Evolutionary conservation across 371 early-diverging fungal species (phyloP), one percentile per base, ranked within the genome.

Genomic region (Mortierella sp.): DNA sequence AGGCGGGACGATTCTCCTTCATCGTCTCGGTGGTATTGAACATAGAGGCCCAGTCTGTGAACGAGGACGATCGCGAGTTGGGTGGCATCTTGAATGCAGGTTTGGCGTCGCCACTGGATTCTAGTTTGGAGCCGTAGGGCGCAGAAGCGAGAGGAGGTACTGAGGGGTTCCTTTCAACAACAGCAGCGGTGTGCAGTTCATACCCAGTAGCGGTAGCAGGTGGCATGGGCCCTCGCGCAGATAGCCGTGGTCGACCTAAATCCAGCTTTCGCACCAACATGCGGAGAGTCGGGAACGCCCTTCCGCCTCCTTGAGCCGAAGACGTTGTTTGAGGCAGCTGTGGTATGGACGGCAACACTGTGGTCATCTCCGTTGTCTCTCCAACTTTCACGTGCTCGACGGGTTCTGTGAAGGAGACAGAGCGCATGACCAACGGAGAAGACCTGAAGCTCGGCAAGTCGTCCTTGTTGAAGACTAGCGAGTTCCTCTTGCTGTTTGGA

Each of bases 351-450:
- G 42, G 34, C 24, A 15, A 2, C 15, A 32, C 15, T 41, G 23
- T 24, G 30, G 44, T 44, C 15, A 34, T 15, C 7, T 28, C 31
- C 6, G 30, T 15, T 17, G 48, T 11, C 8, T 34, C 31, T 12
- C 46, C 30, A 6, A 26, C 17, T 14, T 42, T 11, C 30, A 30
- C 19, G 5, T 26, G 8, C 11, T 60, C 56, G 2, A 23, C 11
- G 19, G 72, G 57, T 14, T 72, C 73, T 3, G 48, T 62, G 31
- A 72, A 72, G 12, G 67, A 62, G 19, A 72, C 73, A 9, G 68
- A 28, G 14, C 68, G 67, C 55, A 67, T 48, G 21, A 68, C 73
- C 48, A 67, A 46, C 8, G 73, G 59, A 1, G 56, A 63, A 1
- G 63, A 17, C 9, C 49, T 67, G 67, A 62, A 46, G 31, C 50